Evolutionary conservation across 768 basidiomycete genomes (phyloP), one percentile per base, ranked within the genome.

Genomic region (Tulasnella sp.): DNA sequence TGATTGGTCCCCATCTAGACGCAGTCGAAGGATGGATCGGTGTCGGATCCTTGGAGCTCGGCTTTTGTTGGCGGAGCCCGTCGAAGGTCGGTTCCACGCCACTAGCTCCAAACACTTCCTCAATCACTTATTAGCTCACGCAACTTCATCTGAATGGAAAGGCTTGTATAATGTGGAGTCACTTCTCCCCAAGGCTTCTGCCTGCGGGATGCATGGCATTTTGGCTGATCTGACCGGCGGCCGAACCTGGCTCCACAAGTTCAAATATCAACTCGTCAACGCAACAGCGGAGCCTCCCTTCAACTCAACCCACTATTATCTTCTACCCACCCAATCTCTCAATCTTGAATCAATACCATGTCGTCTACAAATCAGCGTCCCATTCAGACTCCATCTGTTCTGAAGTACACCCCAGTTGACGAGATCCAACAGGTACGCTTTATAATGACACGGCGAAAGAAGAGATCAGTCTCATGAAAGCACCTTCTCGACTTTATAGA

Each of bases 371-470:
- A 54, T 54, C 54, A 54, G 54, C 54, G 22, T 9, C 54, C 54
- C n/a, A n/a, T 54, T 24, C 54, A 54, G 54, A 8, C 54, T n/a
- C 3, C 54, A 12, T 54, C 54, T 22, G 54, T 54, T n/a, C 11
- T 54, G 1, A 54, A 54, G 54, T 54, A 54, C 54, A 54, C 54
- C 3, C 54, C 54, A 0, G 54, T 54, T 14, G 54, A 54, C 4
- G 54, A 54, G 24, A 54, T 54, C n/a, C 22, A n/a, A n/a, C 54
- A 54, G 24, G 54, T n/a, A 90, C 44, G 24, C 24, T 54, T 12
- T 24, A 7, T 24, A n/a, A 22, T n/a, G 90, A 91, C 37, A 91
- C 92, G 31, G 16, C 46, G 12, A 46, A 46, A 46, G 85, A 88
- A 5, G 86, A 86, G 84, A 91, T 89, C 37, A 40, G 20, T 48